phyloP scores from a whole-genome alignment of 768 basidiomycete species.

The Crepidotus variabilis region DNA sequence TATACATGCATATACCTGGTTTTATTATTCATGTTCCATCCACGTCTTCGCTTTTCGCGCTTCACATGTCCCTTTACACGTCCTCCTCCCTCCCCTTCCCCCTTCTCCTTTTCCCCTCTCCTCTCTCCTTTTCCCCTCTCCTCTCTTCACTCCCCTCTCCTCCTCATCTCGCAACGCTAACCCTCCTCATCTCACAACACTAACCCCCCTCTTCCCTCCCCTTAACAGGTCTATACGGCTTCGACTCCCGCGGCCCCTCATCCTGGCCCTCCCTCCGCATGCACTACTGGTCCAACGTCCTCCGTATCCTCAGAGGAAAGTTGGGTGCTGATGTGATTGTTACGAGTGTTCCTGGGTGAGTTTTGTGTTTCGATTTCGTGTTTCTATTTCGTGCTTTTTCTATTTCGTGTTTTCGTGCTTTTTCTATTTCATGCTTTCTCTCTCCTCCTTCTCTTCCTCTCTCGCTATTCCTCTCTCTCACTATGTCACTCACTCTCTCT shows the following conservation, averaged over 20 bases:
- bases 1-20: too few relatives aligned
- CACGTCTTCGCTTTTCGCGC: too few relatives aligned
- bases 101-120: not conserved
- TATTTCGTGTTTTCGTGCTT: conserved; percentile 1
- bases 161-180: not conserved
- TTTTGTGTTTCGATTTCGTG: conserved; percentile 4
- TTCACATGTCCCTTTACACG: not conserved
- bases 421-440: not conserved
- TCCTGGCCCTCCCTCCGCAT: conserved; percentile 79
- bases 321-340: conserved; percentile 95
- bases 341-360: conserved; percentile 89
- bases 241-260: conserved; percentile 83
- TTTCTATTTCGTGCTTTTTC: not conserved
- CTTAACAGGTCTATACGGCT: conserved; percentile 89
- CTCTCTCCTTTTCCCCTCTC: not conserved
- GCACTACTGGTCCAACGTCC: conserved; percentile 93
- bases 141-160: not conserved
- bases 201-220: not conserved
- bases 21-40: too few relatives aligned
- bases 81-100: not conserved
- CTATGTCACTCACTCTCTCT: not conserved
- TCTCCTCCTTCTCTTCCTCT: not conserved
- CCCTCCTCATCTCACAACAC: not conserved
- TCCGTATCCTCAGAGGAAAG: conserved; percentile 72
- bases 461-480: not conserved